phyloP scores from a whole-genome alignment of 805 yeast genomes.

The Wickerhamiella nectarea region DNA sequence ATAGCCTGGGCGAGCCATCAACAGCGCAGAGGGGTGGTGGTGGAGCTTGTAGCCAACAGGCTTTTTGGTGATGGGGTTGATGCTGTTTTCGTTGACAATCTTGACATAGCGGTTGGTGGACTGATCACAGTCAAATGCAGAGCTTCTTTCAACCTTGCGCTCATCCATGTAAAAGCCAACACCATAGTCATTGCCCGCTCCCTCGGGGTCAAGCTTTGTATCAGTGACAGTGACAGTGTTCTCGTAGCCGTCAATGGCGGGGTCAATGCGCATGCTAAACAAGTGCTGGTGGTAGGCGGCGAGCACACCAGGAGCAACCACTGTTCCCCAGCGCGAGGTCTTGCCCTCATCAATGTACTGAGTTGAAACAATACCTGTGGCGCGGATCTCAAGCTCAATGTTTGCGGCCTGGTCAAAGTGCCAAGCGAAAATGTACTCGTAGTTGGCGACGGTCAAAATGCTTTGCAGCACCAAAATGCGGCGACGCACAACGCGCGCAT shows the following conservation, averaged over 20 bases:
- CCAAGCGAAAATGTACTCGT: constrained; percentile 62
- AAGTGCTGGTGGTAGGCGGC: constrained; percentile 80
- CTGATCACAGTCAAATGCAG: constrained; percentile 60
- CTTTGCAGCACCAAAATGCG: constrained; percentile 70
- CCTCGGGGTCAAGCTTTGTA: constrained; percentile 43
- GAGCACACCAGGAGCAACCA: constrained; percentile 65
- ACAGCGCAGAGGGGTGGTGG: constrained; percentile 66
- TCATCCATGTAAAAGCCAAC: constrained; percentile 58
- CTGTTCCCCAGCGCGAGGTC: constrained; percentile 58
- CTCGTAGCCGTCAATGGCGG: constrained; percentile 67
- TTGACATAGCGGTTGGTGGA: constrained; percentile 60
- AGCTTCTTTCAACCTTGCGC: constrained; percentile 52
- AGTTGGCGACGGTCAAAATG: constrained; percentile 73
- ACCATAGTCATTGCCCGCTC: constrained; percentile 48
- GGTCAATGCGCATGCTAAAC: constrained; percentile 66
- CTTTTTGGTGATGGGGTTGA: constrained; percentile 53
- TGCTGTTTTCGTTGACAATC: constrained; percentile 57
- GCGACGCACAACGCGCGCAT: constrained; percentile 61
- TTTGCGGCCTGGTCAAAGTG: constrained; percentile 69
- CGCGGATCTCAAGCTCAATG: constrained; percentile 65
- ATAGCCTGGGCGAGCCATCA: constrained; percentile 50
- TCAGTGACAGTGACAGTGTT: constrained; percentile 66
- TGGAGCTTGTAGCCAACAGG: constrained; percentile 67
- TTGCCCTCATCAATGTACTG: constrained; percentile 66
- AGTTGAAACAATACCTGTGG: constrained; percentile 75